phyloP scores from a whole-genome alignment of 2,329 filamentous ascomycete species.

The Calonectria pauciramosa region DNA sequence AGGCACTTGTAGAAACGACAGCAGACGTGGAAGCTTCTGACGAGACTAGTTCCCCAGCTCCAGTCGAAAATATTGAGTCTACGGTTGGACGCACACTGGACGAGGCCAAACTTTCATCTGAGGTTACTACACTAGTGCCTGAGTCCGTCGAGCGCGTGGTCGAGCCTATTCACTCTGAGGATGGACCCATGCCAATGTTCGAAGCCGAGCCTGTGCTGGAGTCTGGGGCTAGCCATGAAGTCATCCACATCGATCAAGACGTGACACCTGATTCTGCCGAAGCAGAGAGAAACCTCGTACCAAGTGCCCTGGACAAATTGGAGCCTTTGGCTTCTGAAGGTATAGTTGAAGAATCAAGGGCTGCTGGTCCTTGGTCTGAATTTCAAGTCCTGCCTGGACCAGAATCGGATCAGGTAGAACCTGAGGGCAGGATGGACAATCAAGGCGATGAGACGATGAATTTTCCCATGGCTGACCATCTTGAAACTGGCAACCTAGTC shows the following conservation, averaged over 20 bases:
- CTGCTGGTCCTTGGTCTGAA: not conserved
- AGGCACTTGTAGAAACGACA: constrained; percentile 1
- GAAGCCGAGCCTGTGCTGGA: not conserved
- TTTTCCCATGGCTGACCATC: not conserved
- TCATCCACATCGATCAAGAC: not conserved
- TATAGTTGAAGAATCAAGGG: not conserved
- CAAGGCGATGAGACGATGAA: not conserved
- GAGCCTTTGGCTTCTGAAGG: not conserved
- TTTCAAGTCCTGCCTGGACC: not conserved
- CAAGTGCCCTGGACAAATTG: not conserved
- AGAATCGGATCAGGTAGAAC: not conserved
- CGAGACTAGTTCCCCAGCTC: not conserved
- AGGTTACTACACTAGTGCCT: not conserved
- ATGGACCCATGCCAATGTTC: not conserved
- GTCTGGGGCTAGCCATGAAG: not conserved
- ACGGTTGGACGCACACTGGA: not conserved
- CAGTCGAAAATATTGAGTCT: not conserved
- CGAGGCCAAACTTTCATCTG: not conserved
- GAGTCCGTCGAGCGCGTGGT: not conserved
- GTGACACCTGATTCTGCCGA: not conserved
- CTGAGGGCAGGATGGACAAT: not conserved
- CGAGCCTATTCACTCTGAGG: not conserved
- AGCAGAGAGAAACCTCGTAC: not conserved
- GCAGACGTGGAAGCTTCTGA: constrained; percentile 11
- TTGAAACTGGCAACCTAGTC: not conserved